Conservation (phyloP, 2,329 filamentous ascomycete genomes). For the Ophiosphaerella herpotricha region DNA sequence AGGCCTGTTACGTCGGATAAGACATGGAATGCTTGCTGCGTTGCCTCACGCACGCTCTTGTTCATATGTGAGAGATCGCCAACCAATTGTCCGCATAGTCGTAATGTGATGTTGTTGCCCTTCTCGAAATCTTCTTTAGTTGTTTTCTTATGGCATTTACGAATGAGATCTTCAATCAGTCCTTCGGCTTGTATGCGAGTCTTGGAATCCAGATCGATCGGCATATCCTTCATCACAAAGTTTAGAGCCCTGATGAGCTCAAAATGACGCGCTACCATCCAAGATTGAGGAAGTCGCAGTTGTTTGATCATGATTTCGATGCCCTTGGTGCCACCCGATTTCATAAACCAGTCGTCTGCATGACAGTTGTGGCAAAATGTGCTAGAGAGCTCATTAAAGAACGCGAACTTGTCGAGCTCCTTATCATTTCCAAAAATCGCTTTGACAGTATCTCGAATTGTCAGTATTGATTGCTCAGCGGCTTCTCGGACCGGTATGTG, state of each 20-base stretch:
- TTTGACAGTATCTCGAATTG: slow-evolving; percentile 75
- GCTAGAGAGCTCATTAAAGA: slow-evolving; percentile 82
- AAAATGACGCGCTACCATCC: slow-evolving; percentile 80
- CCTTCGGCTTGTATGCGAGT: slow-evolving; percentile 82
- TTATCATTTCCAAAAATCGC: slow-evolving; percentile 78
- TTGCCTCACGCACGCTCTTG: slow-evolving; percentile 86
- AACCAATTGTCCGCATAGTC: slow-evolving; percentile 83
- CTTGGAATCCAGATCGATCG: slow-evolving; percentile 86
- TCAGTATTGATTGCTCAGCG: slow-evolving; percentile 76
- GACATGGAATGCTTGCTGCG: slow-evolving; percentile 77
- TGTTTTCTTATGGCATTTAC: slow-evolving; percentile 76
- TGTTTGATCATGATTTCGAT: slow-evolving; percentile 87
- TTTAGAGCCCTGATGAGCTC: slow-evolving; percentile 91
- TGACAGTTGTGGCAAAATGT: slow-evolving; percentile 94
- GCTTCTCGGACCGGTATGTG: slow-evolving; percentile 78
- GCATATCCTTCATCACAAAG: slow-evolving; percentile 98
- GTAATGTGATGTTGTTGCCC: slow-evolving; percentile 68
- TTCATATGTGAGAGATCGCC: slow-evolving; percentile 95
- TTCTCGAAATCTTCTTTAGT: slow-evolving; percentile 79
- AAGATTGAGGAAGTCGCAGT: slow-evolving; percentile 79
- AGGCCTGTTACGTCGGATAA: slow-evolving; percentile 78
- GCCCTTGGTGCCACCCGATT: slow-evolving; percentile 87
- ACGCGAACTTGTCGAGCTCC: slow-evolving; percentile 74
- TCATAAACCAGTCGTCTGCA: slow-evolving; percentile 98
- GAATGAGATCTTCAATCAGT: slow-evolving; percentile 79